Evolutionary conservation across 177 flowering plant species (phyloP).

Genomic region (Telopea speciosissima): DNA sequence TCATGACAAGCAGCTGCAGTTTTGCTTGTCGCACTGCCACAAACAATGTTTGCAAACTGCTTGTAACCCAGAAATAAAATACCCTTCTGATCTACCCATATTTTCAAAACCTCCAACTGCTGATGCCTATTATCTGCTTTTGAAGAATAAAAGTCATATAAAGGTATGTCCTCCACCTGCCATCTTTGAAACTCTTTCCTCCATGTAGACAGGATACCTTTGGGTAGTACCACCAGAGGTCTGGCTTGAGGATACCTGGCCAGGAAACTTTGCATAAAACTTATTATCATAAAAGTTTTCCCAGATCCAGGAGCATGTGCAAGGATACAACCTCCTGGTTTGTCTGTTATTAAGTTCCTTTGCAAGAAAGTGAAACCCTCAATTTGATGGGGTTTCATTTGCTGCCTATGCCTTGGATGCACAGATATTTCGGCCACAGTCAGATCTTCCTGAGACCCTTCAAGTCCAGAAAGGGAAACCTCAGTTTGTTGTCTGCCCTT

Average conservation of each 20-base stretch:
- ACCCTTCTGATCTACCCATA: constrained; percentile 62
- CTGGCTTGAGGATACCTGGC: constrained; percentile 69
- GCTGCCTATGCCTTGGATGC: constrained; percentile 74
- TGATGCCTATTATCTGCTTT: constrained; percentile 65
- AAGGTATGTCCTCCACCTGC: constrained; percentile 73
- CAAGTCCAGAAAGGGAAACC: constrained; percentile 17
- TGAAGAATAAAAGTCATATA: constrained; percentile 62
- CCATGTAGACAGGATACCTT: constrained; percentile 77
- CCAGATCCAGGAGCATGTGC: constrained; percentile 99
- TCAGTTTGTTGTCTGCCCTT: constrained; percentile 24
- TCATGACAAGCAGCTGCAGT: constrained; percentile 46
- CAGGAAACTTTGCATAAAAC: constrained; percentile 84
- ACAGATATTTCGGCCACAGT: constrained; percentile 37
- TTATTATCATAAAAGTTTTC: constrained; percentile 74
- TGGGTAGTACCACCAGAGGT: constrained; percentile 80
- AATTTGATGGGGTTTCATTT: constrained; percentile 82
- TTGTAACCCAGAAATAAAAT: constrained; percentile 75
- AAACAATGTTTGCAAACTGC: constrained; percentile 71
- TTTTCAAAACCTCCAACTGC: constrained; percentile 56
- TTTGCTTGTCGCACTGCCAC: constrained; percentile 25
- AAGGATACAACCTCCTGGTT: constrained; percentile 85
- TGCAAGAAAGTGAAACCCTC: constrained; percentile 77
- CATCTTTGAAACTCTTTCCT: constrained; percentile 72
- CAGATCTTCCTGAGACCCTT: constrained; percentile 27
- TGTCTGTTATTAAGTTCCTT: constrained; percentile 52